Conservation (phyloP, 1,139 yeast species). For the Candida sojae region DNA sequence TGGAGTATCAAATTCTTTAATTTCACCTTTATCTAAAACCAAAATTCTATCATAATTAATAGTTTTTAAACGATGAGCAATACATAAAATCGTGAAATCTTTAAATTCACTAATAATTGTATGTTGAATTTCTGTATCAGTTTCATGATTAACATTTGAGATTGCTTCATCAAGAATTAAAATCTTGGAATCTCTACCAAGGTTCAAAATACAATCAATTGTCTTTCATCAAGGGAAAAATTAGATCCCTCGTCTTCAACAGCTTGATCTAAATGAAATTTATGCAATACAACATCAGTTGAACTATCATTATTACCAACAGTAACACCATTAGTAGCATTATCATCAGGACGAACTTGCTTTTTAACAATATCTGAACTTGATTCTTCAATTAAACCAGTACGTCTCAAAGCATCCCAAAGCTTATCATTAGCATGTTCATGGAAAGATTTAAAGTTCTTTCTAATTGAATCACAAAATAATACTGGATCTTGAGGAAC, state of each 20-base stretch:
- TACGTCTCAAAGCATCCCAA: conserved; percentile 37
- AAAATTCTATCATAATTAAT: conserved; percentile 38
- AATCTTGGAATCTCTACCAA: conserved; percentile 39
- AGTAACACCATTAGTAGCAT: neutral
- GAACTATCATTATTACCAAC: conserved; percentile 9
- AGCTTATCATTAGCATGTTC: conserved; percentile 31
- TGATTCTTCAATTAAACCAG: conserved; percentile 28
- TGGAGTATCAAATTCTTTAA: conserved; percentile 62
- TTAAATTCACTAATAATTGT: conserved; percentile 36
- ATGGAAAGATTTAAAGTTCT: conserved; percentile 72
- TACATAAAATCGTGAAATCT: conserved; percentile 41
- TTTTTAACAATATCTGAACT: conserved; percentile 23
- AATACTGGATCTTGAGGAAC: conserved; percentile 95
- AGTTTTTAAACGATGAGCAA: conserved; percentile 44
- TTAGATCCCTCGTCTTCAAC: conserved; percentile 44
- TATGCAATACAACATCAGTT: conserved; percentile 23
- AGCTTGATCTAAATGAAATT: conserved; percentile 39
- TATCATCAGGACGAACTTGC: conserved; percentile 13
- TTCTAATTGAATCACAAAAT: conserved; percentile 78
- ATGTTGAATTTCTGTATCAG: conserved; percentile 40
- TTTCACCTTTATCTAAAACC: conserved; percentile 52
- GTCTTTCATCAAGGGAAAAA: conserved; percentile 41
- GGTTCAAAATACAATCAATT: conserved; percentile 43
- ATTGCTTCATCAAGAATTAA: conserved; percentile 46
- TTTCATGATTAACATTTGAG: conserved; percentile 44